phyloP scores from a whole-genome alignment of 768 basidiomycete genomes.

The Naganishia friedmannii region DNA sequence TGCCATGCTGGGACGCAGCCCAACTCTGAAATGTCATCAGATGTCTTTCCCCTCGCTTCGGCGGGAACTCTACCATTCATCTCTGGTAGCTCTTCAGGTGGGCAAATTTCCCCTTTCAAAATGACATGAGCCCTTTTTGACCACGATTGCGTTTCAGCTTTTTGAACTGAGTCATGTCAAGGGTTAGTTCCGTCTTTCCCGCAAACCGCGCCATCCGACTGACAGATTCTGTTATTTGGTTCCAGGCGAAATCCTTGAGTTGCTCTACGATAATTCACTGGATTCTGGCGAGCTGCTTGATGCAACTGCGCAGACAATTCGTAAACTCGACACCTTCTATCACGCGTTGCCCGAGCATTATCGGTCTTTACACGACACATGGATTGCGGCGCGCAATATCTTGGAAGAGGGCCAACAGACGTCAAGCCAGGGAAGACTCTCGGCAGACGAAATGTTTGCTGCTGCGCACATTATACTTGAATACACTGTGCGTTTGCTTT shows the following conservation, averaged over 20 bases:
- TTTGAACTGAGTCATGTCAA: constrained; percentile 12
- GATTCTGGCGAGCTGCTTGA: background rate
- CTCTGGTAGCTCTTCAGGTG: background rate
- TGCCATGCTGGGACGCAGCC: constrained; percentile 4
- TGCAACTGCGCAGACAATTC: background rate
- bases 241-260: background rate
- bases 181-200: background rate
- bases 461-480: constrained; percentile 3
- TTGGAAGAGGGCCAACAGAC: background rate
- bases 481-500: constrained; percentile 6
- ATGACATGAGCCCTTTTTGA: background rate
- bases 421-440: background rate
- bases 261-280: background rate
- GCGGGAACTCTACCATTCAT: too few species aligned
- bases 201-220: background rate
- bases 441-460: background rate
- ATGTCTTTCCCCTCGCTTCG: background rate
- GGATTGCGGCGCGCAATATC: background rate
- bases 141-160: constrained; percentile 2
- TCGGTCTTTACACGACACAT: constrained; percentile 5
- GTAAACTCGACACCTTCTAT: background rate
- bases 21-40: background rate
- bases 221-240: background rate
- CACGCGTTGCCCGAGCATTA: background rate
- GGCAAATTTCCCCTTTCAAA: background rate